A percentile compares a stretch with the other conserved stretches of the same genome.
These are phyloP conservation scores for Botrytis fabae DNA, from an alignment of 2,329 filamentous ascomycete genomes.

Conservation along the genomic window DNA sequence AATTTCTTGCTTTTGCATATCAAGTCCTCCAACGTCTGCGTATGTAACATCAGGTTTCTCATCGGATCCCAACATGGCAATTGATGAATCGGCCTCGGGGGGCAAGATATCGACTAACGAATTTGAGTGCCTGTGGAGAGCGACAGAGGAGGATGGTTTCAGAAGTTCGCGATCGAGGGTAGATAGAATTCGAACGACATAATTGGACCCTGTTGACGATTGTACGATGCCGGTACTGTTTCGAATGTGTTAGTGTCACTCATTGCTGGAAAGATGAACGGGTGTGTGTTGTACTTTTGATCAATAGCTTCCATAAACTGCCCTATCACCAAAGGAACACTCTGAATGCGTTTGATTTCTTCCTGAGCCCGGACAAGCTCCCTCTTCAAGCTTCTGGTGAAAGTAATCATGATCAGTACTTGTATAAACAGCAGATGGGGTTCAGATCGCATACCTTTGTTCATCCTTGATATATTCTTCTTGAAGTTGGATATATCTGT, in stretches of 20 bases:
- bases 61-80: conserved; percentile 93
- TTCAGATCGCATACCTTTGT: conserved; percentile 64
- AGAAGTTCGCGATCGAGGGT: conserved; percentile 97
- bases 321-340: conserved; percentile 94
- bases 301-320: conserved; percentile 99
- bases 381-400: conserved; percentile 81
- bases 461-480: conserved; percentile 99
- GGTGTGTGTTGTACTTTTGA: conserved; percentile 71
- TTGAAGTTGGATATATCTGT: conserved; percentile 89
- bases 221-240: conserved; percentile 93
- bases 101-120: conserved; percentile 97
- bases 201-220: conserved; percentile 97
- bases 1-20: conserved; percentile 99
- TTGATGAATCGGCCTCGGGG: conserved; percentile 97
- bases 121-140: conserved; percentile 96
- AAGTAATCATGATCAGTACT: conserved; percentile 1
- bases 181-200: conserved; percentile 96
- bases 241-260: conserved; percentile 27
- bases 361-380: conserved; percentile 97
- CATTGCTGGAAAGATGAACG: not conserved
- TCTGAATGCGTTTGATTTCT: conserved; percentile 99
- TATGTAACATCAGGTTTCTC: conserved; percentile 99
- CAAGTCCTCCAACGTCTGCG: conserved; percentile 92
- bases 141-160: conserved; percentile 96
- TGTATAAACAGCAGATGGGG: not conserved